phyloP scores from a whole-genome alignment of 1,284 basidiomycete species.

The Marasmius sp. region DNA sequence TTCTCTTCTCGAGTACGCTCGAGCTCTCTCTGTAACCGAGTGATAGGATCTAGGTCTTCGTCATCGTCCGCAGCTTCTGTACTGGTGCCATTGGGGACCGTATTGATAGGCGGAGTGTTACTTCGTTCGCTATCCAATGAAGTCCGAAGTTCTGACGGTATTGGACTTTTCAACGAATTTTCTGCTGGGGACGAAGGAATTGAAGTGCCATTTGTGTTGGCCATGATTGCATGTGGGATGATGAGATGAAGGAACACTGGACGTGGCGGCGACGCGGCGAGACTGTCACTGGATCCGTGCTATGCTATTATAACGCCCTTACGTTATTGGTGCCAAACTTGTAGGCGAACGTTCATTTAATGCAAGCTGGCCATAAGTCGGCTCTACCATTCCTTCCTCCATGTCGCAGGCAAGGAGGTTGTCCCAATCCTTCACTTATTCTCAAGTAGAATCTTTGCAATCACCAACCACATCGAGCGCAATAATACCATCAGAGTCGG shows the following conservation, averaged over 20 bases:
- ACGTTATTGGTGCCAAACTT: neutral
- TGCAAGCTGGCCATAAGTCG: neutral
- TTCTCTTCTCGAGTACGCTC: constrained; percentile 75
- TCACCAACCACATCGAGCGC: constrained; percentile 10
- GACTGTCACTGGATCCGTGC: too few relatives aligned
- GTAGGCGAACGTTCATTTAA: neutral
- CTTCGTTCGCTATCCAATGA: constrained; percentile 35
- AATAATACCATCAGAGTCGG: constrained; percentile 26
- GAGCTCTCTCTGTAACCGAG: constrained; percentile 58
- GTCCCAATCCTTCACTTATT: constrained; percentile 35
- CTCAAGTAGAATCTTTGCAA: constrained; percentile 20
- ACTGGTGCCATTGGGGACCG: constrained; percentile 24
- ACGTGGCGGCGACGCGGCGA: neutral
- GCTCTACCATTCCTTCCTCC: neutral
- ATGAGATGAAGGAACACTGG: neutral
- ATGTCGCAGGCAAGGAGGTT: constrained; percentile 37
- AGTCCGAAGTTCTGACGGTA: constrained; percentile 1
- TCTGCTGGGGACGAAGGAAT: neutral
- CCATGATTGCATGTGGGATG: neutral
- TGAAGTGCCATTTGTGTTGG: neutral
- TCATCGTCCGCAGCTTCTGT: constrained; percentile 28
- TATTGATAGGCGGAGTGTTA: constrained; percentile 22
- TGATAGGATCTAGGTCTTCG: constrained; percentile 44
- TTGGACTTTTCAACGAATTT: neutral
- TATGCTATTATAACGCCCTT: too few relatives aligned